These are phyloP conservation scores for Rhodotorula sp. DNA, from an alignment of 1,284 basidiomycete genomes.

Conservation along the genomic window DNA sequence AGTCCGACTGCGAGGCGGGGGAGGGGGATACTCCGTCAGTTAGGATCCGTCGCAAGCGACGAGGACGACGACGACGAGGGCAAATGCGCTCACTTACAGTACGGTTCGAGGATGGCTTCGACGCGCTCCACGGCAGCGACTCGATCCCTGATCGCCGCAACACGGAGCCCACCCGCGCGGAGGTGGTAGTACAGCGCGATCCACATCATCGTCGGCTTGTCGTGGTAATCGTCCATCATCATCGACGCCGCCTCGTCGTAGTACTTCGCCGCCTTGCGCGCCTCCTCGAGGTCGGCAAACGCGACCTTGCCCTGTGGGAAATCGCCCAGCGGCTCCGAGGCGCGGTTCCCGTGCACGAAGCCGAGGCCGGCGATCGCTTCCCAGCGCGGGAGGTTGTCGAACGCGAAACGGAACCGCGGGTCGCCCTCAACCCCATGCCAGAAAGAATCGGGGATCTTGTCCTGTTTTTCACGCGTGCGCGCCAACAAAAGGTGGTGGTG, in stretches of 20 bases:
- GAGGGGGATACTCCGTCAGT: background rate
- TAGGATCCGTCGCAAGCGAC: too few relatives aligned
- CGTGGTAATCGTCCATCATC: slow-evolving; percentile 3
- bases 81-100: background rate
- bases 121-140: background rate
- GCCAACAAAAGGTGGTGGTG: too few relatives aligned
- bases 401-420: background rate
- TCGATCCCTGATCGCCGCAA: background rate
- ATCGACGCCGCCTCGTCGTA: background rate
- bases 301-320: background rate
- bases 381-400: background rate
- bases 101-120: background rate
- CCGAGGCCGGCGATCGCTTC: background rate
- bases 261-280: background rate
- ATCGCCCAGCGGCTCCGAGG: background rate
- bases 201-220: background rate
- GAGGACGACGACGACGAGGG: background rate
- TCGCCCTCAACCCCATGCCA: background rate
- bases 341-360: background rate
- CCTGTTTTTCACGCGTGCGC: background rate
- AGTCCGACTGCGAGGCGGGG: background rate
- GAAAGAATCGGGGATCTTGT: background rate
- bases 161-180: background rate
- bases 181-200: background rate
- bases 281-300: background rate